These are phyloP conservation scores for Coemansia sp. DNA, from an alignment of 192 early-diverging fungal species.

Conservation along the genomic window DNA sequence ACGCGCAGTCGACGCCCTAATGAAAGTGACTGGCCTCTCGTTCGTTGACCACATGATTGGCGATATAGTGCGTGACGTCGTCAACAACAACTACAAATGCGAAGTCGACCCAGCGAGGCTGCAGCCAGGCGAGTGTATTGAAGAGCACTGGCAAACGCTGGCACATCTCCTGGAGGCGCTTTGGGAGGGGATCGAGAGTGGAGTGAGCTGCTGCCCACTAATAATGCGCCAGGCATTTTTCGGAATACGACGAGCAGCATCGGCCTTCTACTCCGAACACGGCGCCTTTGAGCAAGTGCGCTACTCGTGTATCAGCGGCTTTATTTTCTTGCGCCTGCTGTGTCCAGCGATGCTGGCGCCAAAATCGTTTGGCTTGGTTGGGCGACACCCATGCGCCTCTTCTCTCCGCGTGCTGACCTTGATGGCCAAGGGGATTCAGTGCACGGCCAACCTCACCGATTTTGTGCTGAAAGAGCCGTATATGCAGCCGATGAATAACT, in stretches of 20 bases:
- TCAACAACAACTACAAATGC: slow-evolving; percentile 53
- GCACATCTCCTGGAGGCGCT: slow-evolving; percentile 47
- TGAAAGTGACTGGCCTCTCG: slow-evolving; percentile 62
- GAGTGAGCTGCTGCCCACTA: slow-evolving; percentile 21
- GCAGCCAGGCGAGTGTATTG: slow-evolving; percentile 13
- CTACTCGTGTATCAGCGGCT: slow-evolving; percentile 60
- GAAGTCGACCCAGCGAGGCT: slow-evolving; percentile 63
- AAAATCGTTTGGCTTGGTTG: slow-evolving; percentile 68
- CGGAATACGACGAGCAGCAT: slow-evolving; percentile 18
- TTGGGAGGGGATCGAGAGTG: slow-evolving; percentile 55
- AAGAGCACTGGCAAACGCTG: slow-evolving; percentile 54
- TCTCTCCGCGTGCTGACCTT: slow-evolving; percentile 65
- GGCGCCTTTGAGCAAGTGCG: slow-evolving; percentile 19
- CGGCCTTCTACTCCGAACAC: slow-evolving; percentile 15
- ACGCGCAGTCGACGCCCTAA: slow-evolving; percentile 66
- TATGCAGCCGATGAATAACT: slow-evolving; percentile 64
- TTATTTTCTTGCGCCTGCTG: slow-evolving; percentile 68
- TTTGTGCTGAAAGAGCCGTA: slow-evolving; percentile 66
- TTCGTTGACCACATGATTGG: slow-evolving; percentile 67
- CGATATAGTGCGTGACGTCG: slow-evolving; percentile 59
- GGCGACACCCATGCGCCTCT: slow-evolving; percentile 54
- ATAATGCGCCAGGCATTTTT: slow-evolving; percentile 51
- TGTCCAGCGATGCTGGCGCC: slow-evolving; percentile 74
- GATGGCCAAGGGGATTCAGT: slow-evolving; percentile 72
- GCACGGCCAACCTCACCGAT: slow-evolving; percentile 64